A percentile compares a stretch with the other conserved stretches of the same genome.
Evolutionary conservation across 192 early-diverging fungal genomes (phyloP).

Genomic region (Backusella sp.): DNA sequence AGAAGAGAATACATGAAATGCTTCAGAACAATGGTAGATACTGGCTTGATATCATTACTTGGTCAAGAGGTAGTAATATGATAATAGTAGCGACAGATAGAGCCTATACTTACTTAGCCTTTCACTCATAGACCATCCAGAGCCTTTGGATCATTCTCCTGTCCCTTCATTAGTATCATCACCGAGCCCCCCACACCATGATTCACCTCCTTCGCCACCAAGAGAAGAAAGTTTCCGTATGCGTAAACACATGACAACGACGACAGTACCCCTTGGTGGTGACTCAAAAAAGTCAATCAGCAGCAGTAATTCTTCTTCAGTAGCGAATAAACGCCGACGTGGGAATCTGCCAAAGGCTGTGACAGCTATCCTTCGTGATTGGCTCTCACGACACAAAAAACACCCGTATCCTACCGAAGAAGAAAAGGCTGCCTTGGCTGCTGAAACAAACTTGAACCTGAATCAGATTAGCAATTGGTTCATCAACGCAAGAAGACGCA

Average conservation of each 20-base stretch:
- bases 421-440: conserved; percentile 41
- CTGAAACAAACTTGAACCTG: conserved; percentile 46
- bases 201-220: conserved; percentile 10
- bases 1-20: conserved; percentile 31
- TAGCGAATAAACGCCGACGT: conserved; percentile 27
- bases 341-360: conserved; percentile 40
- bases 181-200: conserved; percentile 13
- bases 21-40: conserved; percentile 32
- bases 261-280: background rate
- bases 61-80: conserved; percentile 7
- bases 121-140: conserved; percentile 7
- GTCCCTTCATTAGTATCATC: conserved; percentile 21
- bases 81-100: background rate
- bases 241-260: background rate
- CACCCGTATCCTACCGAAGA: conserved; percentile 56
- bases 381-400: conserved; percentile 44
- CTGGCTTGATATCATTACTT: conserved; percentile 26
- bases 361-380: conserved; percentile 42
- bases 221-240: background rate
- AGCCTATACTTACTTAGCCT: no score
- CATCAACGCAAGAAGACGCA: conserved; percentile 53
- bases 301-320: background rate
- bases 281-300: conserved; percentile 12
- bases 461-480: conserved; percentile 60
- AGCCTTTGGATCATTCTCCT: conserved; percentile 10